Evolutionary conservation across 495 filamentous ascomycete genomes (phyloP), one percentile per base, ranked within the genome.

Genomic region (Xylaria telfairii): DNA sequence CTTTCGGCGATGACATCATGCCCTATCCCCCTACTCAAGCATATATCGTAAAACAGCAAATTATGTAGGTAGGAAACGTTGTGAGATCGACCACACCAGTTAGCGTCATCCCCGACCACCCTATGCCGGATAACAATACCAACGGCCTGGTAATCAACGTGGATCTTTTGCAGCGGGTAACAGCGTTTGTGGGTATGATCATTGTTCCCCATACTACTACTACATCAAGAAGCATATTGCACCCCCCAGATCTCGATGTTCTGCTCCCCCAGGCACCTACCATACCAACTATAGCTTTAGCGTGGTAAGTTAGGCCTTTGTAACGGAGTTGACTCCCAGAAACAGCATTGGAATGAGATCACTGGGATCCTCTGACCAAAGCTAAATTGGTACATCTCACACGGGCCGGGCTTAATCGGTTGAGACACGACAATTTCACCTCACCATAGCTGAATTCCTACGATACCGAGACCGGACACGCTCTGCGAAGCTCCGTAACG

Each of bases 1-100:
- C 17, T 21, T 15, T 24, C 39, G 56, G 67, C 17, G 65, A 63
- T 69, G 67, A 69, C 67, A 69, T 69, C 44, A 62, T 63, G 54
- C 32, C 30, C 44, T 2, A 42, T n/a, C 44, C 21, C n/a, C 26
- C 15, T 37, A 21, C 39, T 49, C 1, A 13, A 51, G 4, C 41
- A 41, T 65, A 51, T 46, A 26, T 41, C 21, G n/a, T 41, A 21
- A 21, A 60, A 39, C 13, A 21, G 32, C 7, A 59, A 59, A 59
- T 37, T 21, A 59, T 59, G 8, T 37, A 37, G 4, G 2, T 59
- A 59, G 32, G 32, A 24, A 41, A 6, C 12, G 32, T 53, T 53
- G 46, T 4, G 61, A 39, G 63, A 65, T 65, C 63, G 42, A 47
- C 42, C 34, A 24, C 26, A 65, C 61, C 24, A 46, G 39, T 24